phyloP scores from a whole-genome alignment of 2,329 filamentous ascomycete species.

The Allantophomopsis lycopodina region DNA sequence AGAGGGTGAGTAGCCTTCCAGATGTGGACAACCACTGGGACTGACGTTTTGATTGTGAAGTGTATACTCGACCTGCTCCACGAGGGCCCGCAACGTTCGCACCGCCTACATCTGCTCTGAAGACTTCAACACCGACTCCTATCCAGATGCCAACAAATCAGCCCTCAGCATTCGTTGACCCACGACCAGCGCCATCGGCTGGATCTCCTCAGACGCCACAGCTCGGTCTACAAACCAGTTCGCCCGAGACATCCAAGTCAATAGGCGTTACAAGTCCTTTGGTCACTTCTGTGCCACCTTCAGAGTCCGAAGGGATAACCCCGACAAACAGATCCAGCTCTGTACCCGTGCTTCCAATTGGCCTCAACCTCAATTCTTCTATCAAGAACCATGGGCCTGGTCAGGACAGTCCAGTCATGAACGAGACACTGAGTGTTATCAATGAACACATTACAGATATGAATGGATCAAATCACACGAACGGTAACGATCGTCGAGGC shows the following conservation, averaged over 20 bases:
- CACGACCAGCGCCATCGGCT: not conserved
- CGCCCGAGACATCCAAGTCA: constrained; percentile 7
- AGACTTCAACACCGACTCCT: too few relatives aligned
- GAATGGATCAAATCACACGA: constrained; percentile 30
- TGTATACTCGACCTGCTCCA: constrained; percentile 20
- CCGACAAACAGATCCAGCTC: too few relatives aligned
- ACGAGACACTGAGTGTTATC: constrained; percentile 90
- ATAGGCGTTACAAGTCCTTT: constrained; percentile 25
- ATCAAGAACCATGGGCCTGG: constrained; percentile 28
- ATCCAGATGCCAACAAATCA: too few relatives aligned
- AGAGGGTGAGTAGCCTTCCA: constrained; percentile 42
- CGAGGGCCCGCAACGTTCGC: constrained; percentile 13
- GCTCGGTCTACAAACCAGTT: constrained; percentile 15
- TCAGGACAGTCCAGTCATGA: constrained; percentile 67
- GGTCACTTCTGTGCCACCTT: constrained; percentile 9
- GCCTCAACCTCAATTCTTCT: constrained; percentile 25
- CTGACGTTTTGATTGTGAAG: constrained; percentile 9
- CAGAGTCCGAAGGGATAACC: too few relatives aligned
- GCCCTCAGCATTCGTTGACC: too few relatives aligned
- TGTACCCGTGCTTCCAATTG: constrained; percentile 11
- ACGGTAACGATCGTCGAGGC: constrained; percentile 33
- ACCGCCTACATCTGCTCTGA: not conserved
- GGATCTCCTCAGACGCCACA: constrained; percentile 11
- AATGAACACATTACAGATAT: constrained; percentile 94
- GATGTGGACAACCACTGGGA: constrained; percentile 15